Evolutionary conservation across 2,329 filamentous ascomycete genomes (phyloP), one percentile per base, ranked within the genome.

Genomic region (Aureobasidium sp.): DNA sequence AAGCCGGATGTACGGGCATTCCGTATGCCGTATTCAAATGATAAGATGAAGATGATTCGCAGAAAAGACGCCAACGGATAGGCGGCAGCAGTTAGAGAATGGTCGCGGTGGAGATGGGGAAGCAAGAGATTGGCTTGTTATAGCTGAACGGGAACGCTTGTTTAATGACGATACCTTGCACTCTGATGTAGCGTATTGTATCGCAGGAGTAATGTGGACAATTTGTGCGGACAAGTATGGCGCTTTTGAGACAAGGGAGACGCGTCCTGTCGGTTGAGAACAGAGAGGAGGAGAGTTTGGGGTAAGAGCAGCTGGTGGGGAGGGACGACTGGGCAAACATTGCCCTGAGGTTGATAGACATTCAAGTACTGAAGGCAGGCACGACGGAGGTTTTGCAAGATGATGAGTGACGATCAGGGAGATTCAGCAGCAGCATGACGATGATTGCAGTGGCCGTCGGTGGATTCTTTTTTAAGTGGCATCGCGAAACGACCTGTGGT

Each of bases 391-490:
- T 42, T 54, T 54, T 54, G 50, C 50, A 54, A 42, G 37, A 42
- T 16, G 27, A 21, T 42, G 1, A 21, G 9, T 41, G 25, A 30
- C 21, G 16, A 27, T 32, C 53, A 57, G 30, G 53, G 41, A 44
- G 39, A 44, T 44, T 36, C 45, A 29, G 41, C 30, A 8, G 54
- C 41, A 58, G 37, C 7, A 48, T 58, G 54, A 58, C 54, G 54
- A 58, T 58, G 54, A 58, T 58, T 58, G 54, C 54, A 58, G 54
- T 34, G 54, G 42, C 42, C 54, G 53, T 30, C 41, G 53, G 53
- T 57, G 53, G 53, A 48, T 58, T 47, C 42, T 48, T 37, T 58
- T 48, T 58, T 29, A 42, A 58, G 54, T 42, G 51, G 39, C 37
- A 55, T 44, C 16, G 54, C 54, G 54, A 58, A 48, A 58, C 54